phyloP scores from a whole-genome alignment of 805 yeast genomes.

The Candida ascalaphidarum region DNA sequence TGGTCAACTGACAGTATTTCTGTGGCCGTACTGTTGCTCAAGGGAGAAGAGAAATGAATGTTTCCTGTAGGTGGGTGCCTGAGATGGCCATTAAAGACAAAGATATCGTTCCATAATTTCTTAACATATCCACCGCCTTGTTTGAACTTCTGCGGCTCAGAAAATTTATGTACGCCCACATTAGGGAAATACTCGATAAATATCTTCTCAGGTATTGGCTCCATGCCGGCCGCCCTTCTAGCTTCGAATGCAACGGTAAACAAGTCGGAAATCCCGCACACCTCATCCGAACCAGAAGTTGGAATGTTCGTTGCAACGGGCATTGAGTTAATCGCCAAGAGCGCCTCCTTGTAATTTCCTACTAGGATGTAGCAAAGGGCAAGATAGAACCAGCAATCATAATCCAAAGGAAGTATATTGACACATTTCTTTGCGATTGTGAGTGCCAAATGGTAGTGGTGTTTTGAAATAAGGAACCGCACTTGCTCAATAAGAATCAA shows the following conservation, averaged over 20 bases:
- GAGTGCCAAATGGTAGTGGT: constrained; percentile 47
- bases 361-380: constrained; percentile 50
- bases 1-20: constrained; percentile 30
- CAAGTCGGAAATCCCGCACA: constrained; percentile 18
- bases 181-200: constrained; percentile 20
- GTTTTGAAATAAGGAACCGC: constrained; percentile 48
- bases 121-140: constrained; percentile 15
- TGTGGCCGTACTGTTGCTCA: constrained; percentile 19
- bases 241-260: constrained; percentile 11
- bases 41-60: constrained; percentile 27
- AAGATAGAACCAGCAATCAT: constrained; percentile 61
- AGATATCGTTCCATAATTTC: constrained; percentile 24
- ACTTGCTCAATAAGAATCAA: constrained; percentile 55
- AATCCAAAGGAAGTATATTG: constrained; percentile 67
- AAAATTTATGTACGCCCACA: constrained; percentile 5
- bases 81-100: constrained; percentile 17
- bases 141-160: neutral
- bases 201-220: constrained; percentile 17
- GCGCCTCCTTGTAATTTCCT: constrained; percentile 50
- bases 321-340: constrained; percentile 62
- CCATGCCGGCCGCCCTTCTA: constrained; percentile 11
- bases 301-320: constrained; percentile 42
- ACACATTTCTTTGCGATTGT: constrained; percentile 53
- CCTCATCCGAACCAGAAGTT: too few species aligned
- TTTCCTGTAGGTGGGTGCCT: constrained; percentile 29